Evolutionary conservation across 805 yeast genomes (phyloP).

Genomic region (Metschnikowia noctiluminum): DNA sequence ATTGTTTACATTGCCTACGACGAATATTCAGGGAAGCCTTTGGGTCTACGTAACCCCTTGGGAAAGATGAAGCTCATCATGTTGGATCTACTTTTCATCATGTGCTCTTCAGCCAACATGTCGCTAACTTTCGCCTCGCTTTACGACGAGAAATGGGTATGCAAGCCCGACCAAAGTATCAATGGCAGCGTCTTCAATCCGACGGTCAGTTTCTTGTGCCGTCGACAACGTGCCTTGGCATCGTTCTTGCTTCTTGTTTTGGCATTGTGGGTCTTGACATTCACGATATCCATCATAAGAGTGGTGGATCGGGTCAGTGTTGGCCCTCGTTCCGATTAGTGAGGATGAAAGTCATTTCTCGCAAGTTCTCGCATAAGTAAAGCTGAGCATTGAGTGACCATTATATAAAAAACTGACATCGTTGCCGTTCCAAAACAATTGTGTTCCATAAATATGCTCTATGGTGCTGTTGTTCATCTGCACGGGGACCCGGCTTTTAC

Average conservation of each 20-base stretch:
- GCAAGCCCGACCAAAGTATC: conserved; percentile 25
- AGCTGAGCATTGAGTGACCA: not conserved
- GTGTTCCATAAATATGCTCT: too few relatives aligned
- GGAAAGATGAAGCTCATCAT: conserved; percentile 79
- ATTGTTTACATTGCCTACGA: conserved; percentile 81
- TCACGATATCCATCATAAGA: conserved; percentile 76
- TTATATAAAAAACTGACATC: too few relatives aligned
- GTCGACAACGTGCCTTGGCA: conserved; percentile 73
- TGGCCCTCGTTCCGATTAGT: conserved; percentile 15
- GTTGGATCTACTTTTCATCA: conserved; percentile 82
- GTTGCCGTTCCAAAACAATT: too few relatives aligned
- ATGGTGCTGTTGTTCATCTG: too few relatives aligned
- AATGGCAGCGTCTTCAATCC: conserved; percentile 25
- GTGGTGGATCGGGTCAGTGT: conserved; percentile 64
- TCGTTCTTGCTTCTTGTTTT: conserved; percentile 74
- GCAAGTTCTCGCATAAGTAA: not conserved
- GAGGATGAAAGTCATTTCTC: not conserved
- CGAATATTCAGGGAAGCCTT: conserved; percentile 87
- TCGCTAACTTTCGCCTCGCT: conserved; percentile 82
- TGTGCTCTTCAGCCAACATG: conserved; percentile 83
- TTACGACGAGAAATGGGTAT: conserved; percentile 81
- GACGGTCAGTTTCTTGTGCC: conserved; percentile 56
- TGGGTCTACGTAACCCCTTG: conserved; percentile 82
- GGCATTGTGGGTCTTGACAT: conserved; percentile 80
- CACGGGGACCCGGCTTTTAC: too few relatives aligned